Base-by-base conservation (phyloP, 116 monocot genomes). In the Iris pallida region DNA sequence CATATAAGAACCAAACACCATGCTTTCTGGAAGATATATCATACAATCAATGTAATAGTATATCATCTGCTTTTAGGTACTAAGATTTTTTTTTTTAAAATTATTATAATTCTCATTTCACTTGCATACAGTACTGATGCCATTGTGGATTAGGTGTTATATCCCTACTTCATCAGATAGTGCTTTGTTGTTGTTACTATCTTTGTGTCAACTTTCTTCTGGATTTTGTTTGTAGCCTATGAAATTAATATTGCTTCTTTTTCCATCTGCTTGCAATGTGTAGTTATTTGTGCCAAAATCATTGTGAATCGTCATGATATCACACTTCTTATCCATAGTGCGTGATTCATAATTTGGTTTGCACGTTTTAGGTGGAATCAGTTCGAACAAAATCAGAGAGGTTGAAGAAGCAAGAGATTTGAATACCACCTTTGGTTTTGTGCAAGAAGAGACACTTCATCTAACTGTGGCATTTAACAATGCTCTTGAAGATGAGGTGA, bases 401-500 rank as follows among this genome's bases (percentile, higher is more conserved):
- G 58, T 16, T 12, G 70, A 79, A 67, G 57, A 66, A 44, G 75
- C 66, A 47, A 88, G 68, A 61, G 65, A 76, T 55, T 47, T 79
- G 68, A 58, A 60, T 40, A 44, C 63, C 47, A 61, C 45, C 64
- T 59, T 20, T 42, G 58, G 40, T 19, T 49, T 69, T 18, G 41
- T 64, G 49, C 53, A 78, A 60, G 69, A 60, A 41, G 69, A 72
- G 20, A 48, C 67, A 30, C 30, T 30, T n/a, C n/a, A 13, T 51
- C 18, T 60, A 64, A 55, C 45, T 66, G 12, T 64, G 20, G 54
- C 55, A 30, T 41, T 63, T 64, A 45, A 8, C 10, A 20, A 56
- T 56, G 47, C 75, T 16, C 45, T 65, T 60, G 76, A 73, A 54
- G 59, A 64, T 44, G 75, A 83, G 86, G 84, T 90, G n/a, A 70